Evolutionary conservation across 208 protist genomes (phyloP).

Genomic region (Ichthyophonus hoferi): DNA sequence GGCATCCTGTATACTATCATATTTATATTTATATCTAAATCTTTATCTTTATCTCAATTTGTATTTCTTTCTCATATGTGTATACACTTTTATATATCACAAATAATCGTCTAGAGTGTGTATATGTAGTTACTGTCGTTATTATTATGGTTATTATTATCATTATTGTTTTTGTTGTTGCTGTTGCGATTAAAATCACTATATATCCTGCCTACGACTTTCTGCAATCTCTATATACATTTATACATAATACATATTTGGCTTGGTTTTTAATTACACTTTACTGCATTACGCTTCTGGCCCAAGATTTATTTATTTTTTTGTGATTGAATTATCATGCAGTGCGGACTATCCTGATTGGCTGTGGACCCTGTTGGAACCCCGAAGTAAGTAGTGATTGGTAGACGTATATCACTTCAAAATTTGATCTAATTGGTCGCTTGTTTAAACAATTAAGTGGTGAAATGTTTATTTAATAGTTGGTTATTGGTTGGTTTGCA

Average conservation of each 20-base stretch:
- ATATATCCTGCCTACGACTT: not conserved
- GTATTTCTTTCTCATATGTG: too few species aligned
- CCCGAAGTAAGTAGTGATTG: too few species aligned
- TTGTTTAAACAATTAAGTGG: too few species aligned
- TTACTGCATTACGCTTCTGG: not conserved
- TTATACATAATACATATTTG: not conserved
- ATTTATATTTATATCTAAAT: too few species aligned
- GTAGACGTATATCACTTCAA: too few species aligned
- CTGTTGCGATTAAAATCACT: not conserved
- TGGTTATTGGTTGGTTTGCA: too few species aligned
- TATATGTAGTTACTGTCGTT: not conserved
- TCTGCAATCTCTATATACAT: not conserved
- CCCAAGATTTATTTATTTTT: not conserved
- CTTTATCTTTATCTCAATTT: too few species aligned
- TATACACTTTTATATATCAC: not conserved
- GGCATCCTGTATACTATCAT: too few species aligned
- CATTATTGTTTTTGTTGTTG: not conserved
- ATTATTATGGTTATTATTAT: not conserved
- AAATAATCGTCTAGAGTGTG: not conserved
- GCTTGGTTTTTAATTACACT: not conserved
- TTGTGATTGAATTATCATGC: not conserved
- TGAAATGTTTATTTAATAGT: too few species aligned
- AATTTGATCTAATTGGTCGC: too few species aligned
- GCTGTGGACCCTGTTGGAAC: not conserved
- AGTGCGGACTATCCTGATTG: not conserved